Evolutionary conservation across 768 basidiomycete genomes (phyloP), one percentile per base, ranked within the genome.

Genomic region (Stropharia rugosoannulata): DNA sequence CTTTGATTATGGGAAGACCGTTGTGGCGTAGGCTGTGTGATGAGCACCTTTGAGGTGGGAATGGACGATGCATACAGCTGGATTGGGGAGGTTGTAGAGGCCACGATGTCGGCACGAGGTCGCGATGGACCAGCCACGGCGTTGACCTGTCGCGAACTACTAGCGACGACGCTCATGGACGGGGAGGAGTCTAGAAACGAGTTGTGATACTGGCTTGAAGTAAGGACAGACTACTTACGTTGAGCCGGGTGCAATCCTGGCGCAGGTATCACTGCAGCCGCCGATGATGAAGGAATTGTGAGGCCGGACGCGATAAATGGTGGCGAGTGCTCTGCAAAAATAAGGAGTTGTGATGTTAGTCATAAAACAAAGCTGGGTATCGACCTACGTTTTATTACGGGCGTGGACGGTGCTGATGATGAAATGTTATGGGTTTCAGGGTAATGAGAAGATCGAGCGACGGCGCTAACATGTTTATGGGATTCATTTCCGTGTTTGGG

Each of bases 11-110:
- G 62, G 40, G 50, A 22, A 18, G 59, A 58, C 27, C 57, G 53
- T 42, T 55, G 61, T 3, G 58, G 51, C 6, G 49, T 54, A 13
- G 61, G 48, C 45, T 63, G 62, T 9, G 56, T 46, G 59, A 67
- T 58, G 10, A 65, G 41, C 25, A 65, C 61, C 48, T 64, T 64
- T 11, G 63, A 62, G 5, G 60, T 45, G 18, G 63, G 63, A 11
- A 59, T 44, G 16, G 56, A 38, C 18, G 61, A 47, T 35, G 55
- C 12, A 4, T 51, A 47, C 47, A 51, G 19, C 48, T 42, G 11
- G 56, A 40, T 18, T 8, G 46, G 4, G 39, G 56, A 51, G 27
- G 32, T 5, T 5, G 43, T 16, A 53, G 48, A 3, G 49, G 29
- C 19, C 44, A 32, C 7, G 54, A 44, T 38, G 47, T 49, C 41